phyloP scores from a whole-genome alignment of 805 yeast genomes.

The Ogataea dorogensis region DNA sequence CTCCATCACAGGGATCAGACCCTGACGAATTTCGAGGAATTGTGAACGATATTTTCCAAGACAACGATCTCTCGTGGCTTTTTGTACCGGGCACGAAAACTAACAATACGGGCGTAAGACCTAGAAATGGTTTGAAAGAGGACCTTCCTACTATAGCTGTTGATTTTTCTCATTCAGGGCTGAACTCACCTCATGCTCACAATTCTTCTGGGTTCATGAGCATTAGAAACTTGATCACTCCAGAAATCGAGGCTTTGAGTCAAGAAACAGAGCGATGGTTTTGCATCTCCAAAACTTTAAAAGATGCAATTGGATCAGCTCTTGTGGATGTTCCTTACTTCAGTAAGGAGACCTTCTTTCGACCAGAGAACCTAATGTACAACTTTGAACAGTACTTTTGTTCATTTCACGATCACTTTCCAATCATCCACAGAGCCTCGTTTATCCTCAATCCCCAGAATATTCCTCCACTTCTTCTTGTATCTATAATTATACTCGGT shows the following conservation, averaged over 20 bases:
- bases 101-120: no score
- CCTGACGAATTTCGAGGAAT: constrained; percentile 6
- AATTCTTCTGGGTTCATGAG: not conserved
- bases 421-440: constrained; percentile 26
- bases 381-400: constrained; percentile 23
- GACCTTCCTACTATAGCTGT: constrained; percentile 14
- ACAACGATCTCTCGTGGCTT: constrained; percentile 27
- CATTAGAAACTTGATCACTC: not conserved
- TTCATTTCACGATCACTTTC: constrained; percentile 30
- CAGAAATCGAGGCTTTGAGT: not conserved
- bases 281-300: not conserved
- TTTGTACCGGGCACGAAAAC: constrained; percentile 21
- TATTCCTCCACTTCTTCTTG: constrained; percentile 25
- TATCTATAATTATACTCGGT: constrained; percentile 26
- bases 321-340: not conserved
- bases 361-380: constrained; percentile 18
- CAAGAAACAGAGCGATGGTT: not conserved
- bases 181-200: not conserved
- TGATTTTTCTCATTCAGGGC: not conserved
- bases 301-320: not conserved
- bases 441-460: constrained; percentile 19
- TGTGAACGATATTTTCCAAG: constrained; percentile 16
- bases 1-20: constrained; percentile 1
- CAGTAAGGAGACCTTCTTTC: constrained; percentile 15
- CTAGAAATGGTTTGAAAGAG: no score